Evolutionary conservation across 148 eudicot species (phyloP).

Genomic region (Chenopodium suecicum): DNA sequence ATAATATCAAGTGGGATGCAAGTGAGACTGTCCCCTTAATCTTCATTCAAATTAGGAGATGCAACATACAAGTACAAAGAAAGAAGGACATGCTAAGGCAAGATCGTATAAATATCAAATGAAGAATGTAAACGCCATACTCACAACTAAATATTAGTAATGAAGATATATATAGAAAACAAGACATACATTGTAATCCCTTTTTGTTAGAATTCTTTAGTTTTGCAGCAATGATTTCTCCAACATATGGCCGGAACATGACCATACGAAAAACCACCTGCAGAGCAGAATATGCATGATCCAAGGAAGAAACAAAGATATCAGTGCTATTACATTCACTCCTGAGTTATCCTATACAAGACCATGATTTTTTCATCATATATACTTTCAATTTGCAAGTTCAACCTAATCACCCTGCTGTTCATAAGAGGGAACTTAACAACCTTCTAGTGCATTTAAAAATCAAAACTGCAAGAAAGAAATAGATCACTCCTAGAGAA

Average conservation of each 20-base stretch:
- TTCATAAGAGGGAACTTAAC: too few relatives aligned
- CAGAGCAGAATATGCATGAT: neutral
- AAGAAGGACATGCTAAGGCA: neutral
- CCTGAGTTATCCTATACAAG: neutral
- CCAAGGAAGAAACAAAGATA: neutral
- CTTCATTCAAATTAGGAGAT: too few relatives aligned
- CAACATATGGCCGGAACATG: constrained; percentile 79
- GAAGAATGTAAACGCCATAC: neutral
- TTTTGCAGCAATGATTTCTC: constrained; percentile 70
- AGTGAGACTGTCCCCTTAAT: neutral
- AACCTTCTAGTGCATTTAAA: too few relatives aligned
- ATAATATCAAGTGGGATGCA: neutral
- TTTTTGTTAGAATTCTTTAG: constrained; percentile 51
- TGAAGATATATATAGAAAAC: neutral
- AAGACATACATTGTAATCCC: constrained; percentile 68
- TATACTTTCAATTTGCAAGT: too few relatives aligned
- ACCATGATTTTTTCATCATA: neutral
- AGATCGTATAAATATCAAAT: neutral
- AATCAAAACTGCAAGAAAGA: too few relatives aligned
- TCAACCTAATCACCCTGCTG: too few relatives aligned
- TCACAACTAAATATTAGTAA: neutral
- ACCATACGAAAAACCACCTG: constrained; percentile 75
- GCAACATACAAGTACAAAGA: neutral
- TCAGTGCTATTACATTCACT: neutral
- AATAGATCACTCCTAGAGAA: too few relatives aligned